A percentile compares a stretch with the other conserved stretches of the same genome.
These are phyloP conservation scores for Venturia nashicola DNA, from an alignment of 2,329 filamentous ascomycete species.

Conservation along the genomic window DNA sequence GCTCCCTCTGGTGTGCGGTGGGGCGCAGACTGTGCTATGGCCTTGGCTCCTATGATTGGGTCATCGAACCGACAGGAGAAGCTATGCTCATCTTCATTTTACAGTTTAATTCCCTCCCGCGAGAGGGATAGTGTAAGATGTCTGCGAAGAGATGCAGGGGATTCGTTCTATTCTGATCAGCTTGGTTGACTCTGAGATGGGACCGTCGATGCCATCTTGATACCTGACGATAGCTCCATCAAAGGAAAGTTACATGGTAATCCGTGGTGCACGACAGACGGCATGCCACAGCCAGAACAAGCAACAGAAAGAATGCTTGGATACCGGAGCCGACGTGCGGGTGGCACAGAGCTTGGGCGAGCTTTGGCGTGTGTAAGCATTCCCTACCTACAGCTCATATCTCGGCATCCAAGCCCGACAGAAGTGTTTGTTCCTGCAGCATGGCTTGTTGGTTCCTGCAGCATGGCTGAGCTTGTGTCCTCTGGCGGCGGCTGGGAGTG, in stretches of 20 bases:
- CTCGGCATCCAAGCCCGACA: neutral
- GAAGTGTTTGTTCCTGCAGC: neutral
- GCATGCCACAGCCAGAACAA: too few relatives aligned
- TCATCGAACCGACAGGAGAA: neutral
- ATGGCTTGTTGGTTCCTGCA: neutral
- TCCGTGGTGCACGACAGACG: neutral
- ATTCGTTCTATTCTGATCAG: neutral
- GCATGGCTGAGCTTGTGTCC: neutral
- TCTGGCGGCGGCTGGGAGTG: neutral
- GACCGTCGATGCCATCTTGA: neutral
- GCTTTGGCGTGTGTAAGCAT: neutral
- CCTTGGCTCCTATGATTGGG: neutral
- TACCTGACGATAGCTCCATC: neutral
- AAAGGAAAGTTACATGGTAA: neutral
- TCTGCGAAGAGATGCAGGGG: too few relatives aligned
- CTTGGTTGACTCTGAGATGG: neutral
- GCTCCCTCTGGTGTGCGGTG: neutral
- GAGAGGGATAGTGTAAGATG: neutral
- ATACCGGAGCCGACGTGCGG: neutral
- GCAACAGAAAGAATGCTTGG: neutral
- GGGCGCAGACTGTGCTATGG: neutral
- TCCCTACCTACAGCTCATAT: neutral
- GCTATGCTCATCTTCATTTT: slow-evolving; percentile 1
- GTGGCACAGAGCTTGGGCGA: neutral
- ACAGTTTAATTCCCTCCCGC: neutral